Conservation (phyloP, 1,284 basidiomycete species). For the Mycena sp. region DNA sequence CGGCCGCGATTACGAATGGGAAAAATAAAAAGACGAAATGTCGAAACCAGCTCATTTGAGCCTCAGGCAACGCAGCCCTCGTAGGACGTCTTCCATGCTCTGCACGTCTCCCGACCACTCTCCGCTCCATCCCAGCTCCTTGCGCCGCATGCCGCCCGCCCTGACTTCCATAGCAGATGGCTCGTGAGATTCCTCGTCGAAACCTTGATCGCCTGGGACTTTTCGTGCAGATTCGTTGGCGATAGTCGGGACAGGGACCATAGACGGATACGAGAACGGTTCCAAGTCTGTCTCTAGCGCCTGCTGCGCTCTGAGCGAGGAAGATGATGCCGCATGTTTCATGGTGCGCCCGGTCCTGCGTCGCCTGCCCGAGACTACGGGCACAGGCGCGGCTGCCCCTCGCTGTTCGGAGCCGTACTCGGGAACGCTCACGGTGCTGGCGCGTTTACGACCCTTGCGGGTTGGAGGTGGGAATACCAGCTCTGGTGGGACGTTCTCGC, state of each 20-base stretch:
- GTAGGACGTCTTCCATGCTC: conserved; percentile 26
- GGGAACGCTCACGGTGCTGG: conserved; percentile 26
- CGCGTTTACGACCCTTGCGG: conserved; percentile 19
- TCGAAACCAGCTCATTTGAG: no score
- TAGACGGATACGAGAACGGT: conserved; percentile 22
- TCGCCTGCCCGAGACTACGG: conserved; percentile 12
- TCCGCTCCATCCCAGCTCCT: conserved; percentile 27
- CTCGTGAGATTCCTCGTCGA: not conserved
- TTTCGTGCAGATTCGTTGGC: not conserved
- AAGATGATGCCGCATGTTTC: conserved; percentile 19
- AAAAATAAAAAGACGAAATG: no score
- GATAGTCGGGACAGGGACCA: conserved; percentile 12
- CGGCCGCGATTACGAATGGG: no score
- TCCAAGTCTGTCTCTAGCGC: not conserved
- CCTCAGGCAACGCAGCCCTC: conserved; percentile 12
- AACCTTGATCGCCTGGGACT: not conserved
- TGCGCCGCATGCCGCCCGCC: conserved; percentile 11
- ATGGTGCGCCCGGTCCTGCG: not conserved
- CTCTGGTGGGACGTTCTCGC: conserved; percentile 24
- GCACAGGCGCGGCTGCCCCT: not conserved
- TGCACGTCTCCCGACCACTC: conserved; percentile 22
- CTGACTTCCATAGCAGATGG: not conserved
- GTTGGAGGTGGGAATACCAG: conserved; percentile 4
- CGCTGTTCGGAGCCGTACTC: not conserved
- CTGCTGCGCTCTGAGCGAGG: conserved; percentile 10